phyloP scores from a whole-genome alignment of 139 green algal species.

The Micractinium sp. region DNA sequence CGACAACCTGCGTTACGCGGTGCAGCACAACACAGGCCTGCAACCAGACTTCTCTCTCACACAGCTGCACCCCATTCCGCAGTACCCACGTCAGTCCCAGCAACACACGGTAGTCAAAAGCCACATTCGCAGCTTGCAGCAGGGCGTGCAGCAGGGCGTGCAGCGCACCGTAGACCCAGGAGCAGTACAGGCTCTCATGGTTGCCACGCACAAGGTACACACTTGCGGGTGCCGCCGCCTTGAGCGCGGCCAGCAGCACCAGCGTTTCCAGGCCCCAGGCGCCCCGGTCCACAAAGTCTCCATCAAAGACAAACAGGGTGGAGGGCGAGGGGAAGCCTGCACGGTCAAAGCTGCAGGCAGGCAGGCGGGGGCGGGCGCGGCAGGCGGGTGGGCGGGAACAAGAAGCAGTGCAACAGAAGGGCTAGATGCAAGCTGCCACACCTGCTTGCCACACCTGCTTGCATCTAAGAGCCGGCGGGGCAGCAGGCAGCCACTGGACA shows the following conservation, averaged over 20 bases:
- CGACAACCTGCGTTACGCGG: too few relatives aligned
- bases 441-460: neutral
- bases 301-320: neutral
- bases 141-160: neutral
- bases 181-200: conserved; percentile 82
- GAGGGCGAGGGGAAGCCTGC: neutral
- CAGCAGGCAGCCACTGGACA: neutral
- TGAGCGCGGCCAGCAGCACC: conserved; percentile 68
- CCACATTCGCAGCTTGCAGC: neutral
- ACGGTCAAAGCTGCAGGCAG: neutral
- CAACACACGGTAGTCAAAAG: neutral
- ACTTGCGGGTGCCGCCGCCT: conserved; percentile 57
- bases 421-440: too few relatives aligned
- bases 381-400: neutral
- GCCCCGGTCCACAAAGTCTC: conserved; percentile 83
- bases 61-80: too few relatives aligned
- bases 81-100: neutral
- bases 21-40: too few relatives aligned
- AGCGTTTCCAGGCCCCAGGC: conserved; percentile 93
- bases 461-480: neutral
- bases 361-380: neutral
- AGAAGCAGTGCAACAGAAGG: neutral
- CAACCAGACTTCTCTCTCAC: too few relatives aligned
- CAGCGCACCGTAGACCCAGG: neutral
- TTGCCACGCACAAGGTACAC: conserved; percentile 80